These are phyloP conservation scores for Diaporthe helianthi DNA, from an alignment of 2,329 filamentous ascomycete species.

Conservation along the genomic window DNA sequence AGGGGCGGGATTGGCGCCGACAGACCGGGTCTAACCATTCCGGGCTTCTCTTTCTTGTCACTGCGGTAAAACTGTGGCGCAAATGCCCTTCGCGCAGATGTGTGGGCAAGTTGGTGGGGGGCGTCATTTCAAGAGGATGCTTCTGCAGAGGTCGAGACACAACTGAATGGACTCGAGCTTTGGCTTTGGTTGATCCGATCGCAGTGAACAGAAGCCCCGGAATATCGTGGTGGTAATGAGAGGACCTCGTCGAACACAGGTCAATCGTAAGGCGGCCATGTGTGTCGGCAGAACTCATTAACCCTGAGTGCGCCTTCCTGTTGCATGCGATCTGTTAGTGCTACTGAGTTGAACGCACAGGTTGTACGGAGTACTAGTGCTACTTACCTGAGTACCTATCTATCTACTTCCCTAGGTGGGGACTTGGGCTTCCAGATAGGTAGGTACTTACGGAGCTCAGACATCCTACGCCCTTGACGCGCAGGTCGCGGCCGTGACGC, in stretches of 20 bases:
- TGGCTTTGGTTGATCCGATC: not conserved
- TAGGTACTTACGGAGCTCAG: too few species aligned
- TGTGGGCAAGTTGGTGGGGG: constrained; percentile 13
- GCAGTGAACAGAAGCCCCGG: not conserved
- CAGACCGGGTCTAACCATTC: not conserved
- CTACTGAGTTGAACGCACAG: not conserved
- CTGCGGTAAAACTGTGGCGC: not conserved
- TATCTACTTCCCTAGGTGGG: too few species aligned
- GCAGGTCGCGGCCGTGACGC: constrained; percentile 10
- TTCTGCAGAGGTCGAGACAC: constrained; percentile 25
- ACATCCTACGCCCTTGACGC: not conserved
- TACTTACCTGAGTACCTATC: too few species aligned
- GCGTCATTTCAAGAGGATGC: constrained; percentile 5
- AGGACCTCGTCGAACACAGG: constrained; percentile 15
- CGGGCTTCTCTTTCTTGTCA: not conserved
- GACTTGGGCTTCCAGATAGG: too few species aligned
- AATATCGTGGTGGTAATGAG: not conserved
- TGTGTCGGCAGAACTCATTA: constrained; percentile 20
- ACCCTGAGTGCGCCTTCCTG: not conserved
- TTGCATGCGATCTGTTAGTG: not conserved
- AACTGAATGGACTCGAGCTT: not conserved
- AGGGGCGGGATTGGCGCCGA: constrained; percentile 20
- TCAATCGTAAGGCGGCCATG: constrained; percentile 8
- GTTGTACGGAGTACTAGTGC: too few species aligned
- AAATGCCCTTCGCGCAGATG: not conserved